Evolutionary conservation across 2,329 filamentous ascomycete genomes (phyloP), one percentile per base, ranked within the genome.

Genomic region (Thelonectria olida): DNA sequence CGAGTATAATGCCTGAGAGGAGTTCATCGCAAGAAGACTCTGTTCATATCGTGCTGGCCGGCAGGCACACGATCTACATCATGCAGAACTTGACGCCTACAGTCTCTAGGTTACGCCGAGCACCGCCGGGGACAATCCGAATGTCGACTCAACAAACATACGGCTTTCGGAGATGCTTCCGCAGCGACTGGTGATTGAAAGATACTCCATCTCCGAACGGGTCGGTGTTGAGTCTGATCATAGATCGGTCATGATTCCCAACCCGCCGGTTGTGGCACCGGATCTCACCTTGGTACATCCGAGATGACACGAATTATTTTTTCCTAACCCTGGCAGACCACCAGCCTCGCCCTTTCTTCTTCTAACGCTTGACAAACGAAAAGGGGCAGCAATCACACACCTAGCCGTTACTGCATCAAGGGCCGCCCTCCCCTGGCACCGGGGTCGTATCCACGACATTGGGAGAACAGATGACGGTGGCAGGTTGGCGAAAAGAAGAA

Each of bases 201-300:
- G 17, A 45, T 48, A 38, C 19, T 7, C 36, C 49, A 23, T 13
- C 48, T 59, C 44, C 39, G 23, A 45, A 47, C 49, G 44, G 49
- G 54, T 55, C 51, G 51, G 47, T 20, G 31, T 50, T 36, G 27
- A 51, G 13, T 52, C 19, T 47, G 25, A 49, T 51, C 48, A 56
- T 50, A 34, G 54, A 55, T 53, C 42, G 47, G 36, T 39, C 20
- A 59, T 55, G 22, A n/a, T 42, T 47, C 44, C 58, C 44, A 52
- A 58, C 42, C 60, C 28, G 38, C 27, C 53, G 57, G 27, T 39
- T 58, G 54, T 39, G 47, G 31, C 22, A 61, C 58, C 31, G n/a
- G 38, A 52, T 45, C 47, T 61, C 23, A 31, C 25, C 12, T 5
- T 13, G 7, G 8, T 36, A 25, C 47, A 61, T 34, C 47, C 38